phyloP scores from a whole-genome alignment of 2,329 filamentous ascomycete species.

The Neocatenulostroma microsporum region DNA sequence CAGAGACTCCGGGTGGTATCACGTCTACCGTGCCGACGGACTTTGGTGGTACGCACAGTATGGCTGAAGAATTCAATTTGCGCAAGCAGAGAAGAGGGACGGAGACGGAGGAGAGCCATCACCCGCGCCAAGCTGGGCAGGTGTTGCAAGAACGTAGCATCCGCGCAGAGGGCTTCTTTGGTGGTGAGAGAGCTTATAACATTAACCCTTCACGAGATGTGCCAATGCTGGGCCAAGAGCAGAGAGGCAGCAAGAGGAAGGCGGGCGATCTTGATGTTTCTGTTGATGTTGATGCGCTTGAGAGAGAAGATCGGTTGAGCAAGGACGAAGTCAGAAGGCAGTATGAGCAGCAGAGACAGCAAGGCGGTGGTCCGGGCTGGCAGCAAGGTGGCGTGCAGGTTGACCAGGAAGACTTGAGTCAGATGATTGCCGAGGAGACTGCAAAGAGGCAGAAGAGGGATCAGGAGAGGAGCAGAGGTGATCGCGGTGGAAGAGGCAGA shows the following conservation, averaged over 20 bases:
- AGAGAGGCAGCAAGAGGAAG: conserved; percentile 77
- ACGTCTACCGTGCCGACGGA: conserved; percentile 75
- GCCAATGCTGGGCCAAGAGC: conserved; percentile 70
- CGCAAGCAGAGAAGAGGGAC: conserved; percentile 78
- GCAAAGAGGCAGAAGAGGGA: conserved; percentile 85
- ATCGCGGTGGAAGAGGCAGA: not conserved
- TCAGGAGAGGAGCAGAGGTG: conserved; percentile 58
- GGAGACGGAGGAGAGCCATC: conserved; percentile 73
- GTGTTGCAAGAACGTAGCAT: conserved; percentile 84
- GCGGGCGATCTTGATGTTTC: conserved; percentile 91
- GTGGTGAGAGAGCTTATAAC: conserved; percentile 89
- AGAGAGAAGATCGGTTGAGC: conserved; percentile 65
- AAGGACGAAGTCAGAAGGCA: conserved; percentile 74
- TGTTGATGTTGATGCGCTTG: conserved; percentile 75
- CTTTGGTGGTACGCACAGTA: conserved; percentile 64
- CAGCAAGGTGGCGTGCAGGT: conserved; percentile 57
- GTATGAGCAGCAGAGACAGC: conserved; percentile 65
- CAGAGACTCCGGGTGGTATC: conserved; percentile 75
- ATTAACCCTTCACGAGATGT: conserved; percentile 54
- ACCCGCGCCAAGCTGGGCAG: conserved; percentile 74
- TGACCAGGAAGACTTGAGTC: conserved; percentile 81
- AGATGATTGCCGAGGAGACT: conserved; percentile 93
- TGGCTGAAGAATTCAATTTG: conserved; percentile 81
- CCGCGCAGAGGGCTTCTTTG: conserved; percentile 86
- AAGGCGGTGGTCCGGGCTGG: conserved; percentile 53